These are phyloP conservation scores for Apiospora hydei DNA, from an alignment of 2,329 filamentous ascomycete genomes.

Conservation along the genomic window DNA sequence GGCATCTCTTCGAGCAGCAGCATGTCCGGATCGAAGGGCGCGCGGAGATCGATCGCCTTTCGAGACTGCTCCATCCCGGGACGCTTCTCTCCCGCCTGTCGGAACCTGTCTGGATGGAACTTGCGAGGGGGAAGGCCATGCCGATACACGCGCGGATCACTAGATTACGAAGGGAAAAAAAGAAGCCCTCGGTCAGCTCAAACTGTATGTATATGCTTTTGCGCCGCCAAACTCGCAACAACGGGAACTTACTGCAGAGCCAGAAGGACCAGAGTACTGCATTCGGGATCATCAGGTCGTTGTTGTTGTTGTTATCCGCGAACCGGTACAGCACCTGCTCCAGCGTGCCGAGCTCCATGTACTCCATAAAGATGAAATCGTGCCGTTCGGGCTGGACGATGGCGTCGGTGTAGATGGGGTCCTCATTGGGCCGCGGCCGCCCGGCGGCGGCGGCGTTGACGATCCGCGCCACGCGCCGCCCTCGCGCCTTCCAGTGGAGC, in stretches of 20 bases:
- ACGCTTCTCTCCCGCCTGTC: not conserved
- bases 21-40: not conserved
- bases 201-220: too few relatives aligned
- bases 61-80: not conserved
- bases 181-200: too few relatives aligned
- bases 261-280: constrained; percentile 16
- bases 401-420: not conserved
- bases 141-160: constrained; percentile 5
- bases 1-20: not conserved
- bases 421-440: too few relatives aligned
- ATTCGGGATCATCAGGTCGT: not conserved
- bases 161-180: not conserved
- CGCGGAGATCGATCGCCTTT: not conserved
- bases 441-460: too few relatives aligned
- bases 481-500: too few relatives aligned
- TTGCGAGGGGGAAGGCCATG: constrained; percentile 19
- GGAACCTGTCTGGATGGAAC: not conserved
- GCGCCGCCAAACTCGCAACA: too few relatives aligned
- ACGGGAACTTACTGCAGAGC: constrained; percentile 1
- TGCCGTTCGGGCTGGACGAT: not conserved
- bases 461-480: too few relatives aligned
- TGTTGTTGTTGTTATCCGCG: not conserved
- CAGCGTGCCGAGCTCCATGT: not conserved
- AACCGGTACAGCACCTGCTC: not conserved
- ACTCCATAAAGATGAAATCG: constrained; percentile 19